Evolutionary conservation across 495 filamentous ascomycete species (phyloP), one percentile per base, ranked within the genome.

Genomic region (Diplogelasinospora grovesii): DNA sequence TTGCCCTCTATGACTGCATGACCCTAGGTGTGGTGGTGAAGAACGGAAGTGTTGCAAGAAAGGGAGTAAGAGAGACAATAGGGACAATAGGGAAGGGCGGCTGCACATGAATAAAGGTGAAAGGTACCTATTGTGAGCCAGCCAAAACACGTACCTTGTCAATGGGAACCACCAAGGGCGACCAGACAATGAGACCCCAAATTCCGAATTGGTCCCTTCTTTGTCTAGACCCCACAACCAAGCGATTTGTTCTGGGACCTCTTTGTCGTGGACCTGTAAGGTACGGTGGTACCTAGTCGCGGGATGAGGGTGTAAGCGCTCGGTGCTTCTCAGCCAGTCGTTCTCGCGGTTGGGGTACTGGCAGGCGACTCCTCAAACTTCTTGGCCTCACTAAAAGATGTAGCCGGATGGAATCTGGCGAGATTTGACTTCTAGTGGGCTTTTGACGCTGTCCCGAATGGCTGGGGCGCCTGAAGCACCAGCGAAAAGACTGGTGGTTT

Each of bases 311-410:
- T 24, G 21, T 38, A 48, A 39, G 46, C 49, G 49, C 48, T 37
- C 28, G 43, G 27, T 19, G 9, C 40, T 29, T 39, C 34, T 25
- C 32, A 50, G 49, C 53, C 53, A 56, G 49, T 56, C 49, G 39
- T 56, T 56, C 26, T 28, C 18, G 11, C 15, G 33, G 35, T 22
- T 28, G 15, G 36, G 45, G 46, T 35, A 20, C 15, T 20, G 30
- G 3, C 24, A 36, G 32, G 52, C 53, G 53, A 42, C 53, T 42
- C 15, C 40, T 49, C 42, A 56, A 56, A 52, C 46, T 15, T 22
- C 41, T 8, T 14, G 3, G 14, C 16, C 15, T 30, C 23, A 40
- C 25, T 13, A 23, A 14, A 13, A 36, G 34, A 36, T 19, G 34
- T 22, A 36, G 20, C 34, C 34, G 26, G 14, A 13, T n/a, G 14